Evolutionary conservation across 2,329 filamentous ascomycete genomes (phyloP).

Genomic region (Didymosphaeria variabile): DNA sequence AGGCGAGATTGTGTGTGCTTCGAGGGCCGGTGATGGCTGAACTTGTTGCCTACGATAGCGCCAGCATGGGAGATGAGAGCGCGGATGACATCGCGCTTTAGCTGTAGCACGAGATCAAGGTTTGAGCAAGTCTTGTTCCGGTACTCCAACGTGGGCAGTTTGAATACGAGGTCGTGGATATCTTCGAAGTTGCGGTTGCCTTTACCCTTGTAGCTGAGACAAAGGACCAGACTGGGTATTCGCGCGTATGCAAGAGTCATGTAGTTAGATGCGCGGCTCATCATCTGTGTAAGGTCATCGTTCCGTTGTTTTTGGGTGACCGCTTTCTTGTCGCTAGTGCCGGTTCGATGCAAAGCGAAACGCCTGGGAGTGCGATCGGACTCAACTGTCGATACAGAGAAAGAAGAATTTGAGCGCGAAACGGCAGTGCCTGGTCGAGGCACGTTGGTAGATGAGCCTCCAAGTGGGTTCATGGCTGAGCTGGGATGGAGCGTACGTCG

Average conservation of each 20-base stretch:
- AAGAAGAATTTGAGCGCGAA: slow-evolving; percentile 34
- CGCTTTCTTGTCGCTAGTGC: slow-evolving; percentile 57
- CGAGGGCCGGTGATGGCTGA: slow-evolving; percentile 85
- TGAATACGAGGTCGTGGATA: slow-evolving; percentile 97
- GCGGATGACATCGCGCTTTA: slow-evolving; percentile 94
- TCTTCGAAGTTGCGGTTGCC: slow-evolving; percentile 96
- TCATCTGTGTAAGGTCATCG: slow-evolving; percentile 97
- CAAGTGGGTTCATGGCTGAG: slow-evolving; percentile 27
- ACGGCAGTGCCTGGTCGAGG: slow-evolving; percentile 44
- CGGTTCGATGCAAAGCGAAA: slow-evolving; percentile 49
- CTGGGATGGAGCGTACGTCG: slow-evolving; percentile 44
- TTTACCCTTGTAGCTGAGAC: slow-evolving; percentile 95
- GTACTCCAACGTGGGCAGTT: slow-evolving; percentile 92
- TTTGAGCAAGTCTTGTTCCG: slow-evolving; percentile 99
- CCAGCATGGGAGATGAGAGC: slow-evolving; percentile 95
- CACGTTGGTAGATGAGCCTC: slow-evolving; percentile 23
- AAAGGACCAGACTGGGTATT: slow-evolving; percentile 93
- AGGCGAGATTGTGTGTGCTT: slow-evolving; percentile 81
- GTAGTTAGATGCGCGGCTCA: slow-evolving; percentile 91
- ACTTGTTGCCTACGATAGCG: slow-evolving; percentile 96
- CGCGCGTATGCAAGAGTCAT: slow-evolving; percentile 97
- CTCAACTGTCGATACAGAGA: slow-evolving; percentile 36
- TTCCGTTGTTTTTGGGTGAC: slow-evolving; percentile 68
- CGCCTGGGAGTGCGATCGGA: slow-evolving; percentile 49
- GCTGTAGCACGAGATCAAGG: slow-evolving; percentile 86